Evolutionary conservation across 768 basidiomycete genomes (phyloP), one percentile per base, ranked within the genome.

Genomic region (Lyophyllum decastes): DNA sequence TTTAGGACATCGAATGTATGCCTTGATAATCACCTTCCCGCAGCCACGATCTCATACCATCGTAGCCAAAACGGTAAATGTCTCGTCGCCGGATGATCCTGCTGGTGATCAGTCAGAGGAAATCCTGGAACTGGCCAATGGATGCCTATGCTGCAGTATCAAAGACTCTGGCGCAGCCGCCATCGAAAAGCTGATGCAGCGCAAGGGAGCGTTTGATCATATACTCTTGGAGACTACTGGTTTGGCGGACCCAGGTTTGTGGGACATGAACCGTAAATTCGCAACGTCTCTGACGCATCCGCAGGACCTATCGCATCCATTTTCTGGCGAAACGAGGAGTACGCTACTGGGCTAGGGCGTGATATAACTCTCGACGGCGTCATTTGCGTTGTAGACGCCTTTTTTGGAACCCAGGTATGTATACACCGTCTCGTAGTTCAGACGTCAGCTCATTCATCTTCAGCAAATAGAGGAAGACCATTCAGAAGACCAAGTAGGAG

Each of bases 111-210:
- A 84, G 45, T 87, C 88, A 1, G 89, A 94, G 68, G 93, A 95
- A 66, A 86, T 96, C 66, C 83, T 99, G 10, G 95, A 97, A 64
- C 82, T 98, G 1, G 88, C 94, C 0, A 96, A 99, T 70, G 97
- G 97, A 17, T 98, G 97, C 71, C 72, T 99, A n/a, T 99, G 97
- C 73, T 99, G 97, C 70, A 95, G 94, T 58, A 92, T 98, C 75
- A 96, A 97, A 66, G 95, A 98, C 69, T 80, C 87, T 11, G 97
- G 97, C 2, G 82, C 92, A 0, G 92, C 94, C 21, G 94, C 97
- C 7, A 97, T 99, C 52, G 94, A 97, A 71, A 91, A 91, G 66
- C 77, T 98, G 55, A 93, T 95, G 90, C 76, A 82, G 63, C 82
- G 85, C 53, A 93, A 90, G 66, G 94, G 94, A 24, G 83, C 84